Evolutionary conservation across 805 yeast genomes (phyloP).

Genomic region (Nakazawaea siamensis): DNA sequence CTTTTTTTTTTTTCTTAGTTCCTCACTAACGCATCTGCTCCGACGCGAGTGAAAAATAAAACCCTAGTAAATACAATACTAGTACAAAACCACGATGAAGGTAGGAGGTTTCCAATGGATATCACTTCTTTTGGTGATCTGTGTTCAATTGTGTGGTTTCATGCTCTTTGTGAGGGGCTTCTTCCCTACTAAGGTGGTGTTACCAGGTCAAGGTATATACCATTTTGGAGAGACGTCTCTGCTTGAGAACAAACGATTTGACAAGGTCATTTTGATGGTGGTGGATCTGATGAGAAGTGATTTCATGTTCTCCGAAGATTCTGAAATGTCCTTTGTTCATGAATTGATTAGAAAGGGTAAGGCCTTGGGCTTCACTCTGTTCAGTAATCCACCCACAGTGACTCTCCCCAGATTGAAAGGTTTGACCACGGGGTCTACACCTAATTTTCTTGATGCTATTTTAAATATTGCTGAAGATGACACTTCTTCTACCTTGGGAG

Average conservation of each 20-base stretch:
- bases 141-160: conserved; percentile 43
- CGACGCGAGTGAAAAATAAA: too few species aligned
- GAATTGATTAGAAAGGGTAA: conserved; percentile 50
- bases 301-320: conserved; percentile 59
- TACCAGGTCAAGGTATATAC: conserved; percentile 48
- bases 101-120: conserved; percentile 9
- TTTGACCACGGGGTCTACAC: conserved; percentile 89
- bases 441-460: conserved; percentile 89
- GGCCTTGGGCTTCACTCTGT: conserved; percentile 87
- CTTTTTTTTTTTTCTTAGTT: too few species aligned
- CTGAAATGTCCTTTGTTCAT: conserved; percentile 66
- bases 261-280: conserved; percentile 70
- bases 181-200: conserved; percentile 80
- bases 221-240: conserved; percentile 13
- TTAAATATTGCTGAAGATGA: conserved; percentile 90
- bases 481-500: conserved; percentile 52
- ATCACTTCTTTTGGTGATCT: conserved; percentile 14
- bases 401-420: conserved; percentile 92
- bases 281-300: conserved; percentile 92
- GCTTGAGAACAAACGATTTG: conserved; percentile 32
- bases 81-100: too few species aligned
- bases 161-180: conserved; percentile 72
- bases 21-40: too few species aligned
- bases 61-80: too few species aligned
- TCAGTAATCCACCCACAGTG: conserved; percentile 92